phyloP scores from a whole-genome alignment of 345 rosid genomes.

The Lepidium sativum region DNA sequence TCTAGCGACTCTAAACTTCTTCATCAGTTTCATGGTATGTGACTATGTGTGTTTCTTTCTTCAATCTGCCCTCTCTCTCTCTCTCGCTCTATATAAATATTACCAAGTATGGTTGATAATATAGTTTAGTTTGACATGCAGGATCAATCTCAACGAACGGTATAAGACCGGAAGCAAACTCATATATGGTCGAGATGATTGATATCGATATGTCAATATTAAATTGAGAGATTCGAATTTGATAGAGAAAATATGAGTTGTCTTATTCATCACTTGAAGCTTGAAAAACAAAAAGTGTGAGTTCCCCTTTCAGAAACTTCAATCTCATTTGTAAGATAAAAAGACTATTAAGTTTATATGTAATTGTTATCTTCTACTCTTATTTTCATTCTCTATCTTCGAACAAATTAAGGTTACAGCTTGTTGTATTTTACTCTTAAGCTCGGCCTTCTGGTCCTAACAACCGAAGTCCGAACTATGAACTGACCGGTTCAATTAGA shows the following conservation, averaged over 20 bases:
- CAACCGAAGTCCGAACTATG: no score
- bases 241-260: background rate
- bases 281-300: conserved; percentile 8
- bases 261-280: background rate
- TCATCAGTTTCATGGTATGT: background rate
- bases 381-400: background rate
- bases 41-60: background rate
- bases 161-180: background rate
- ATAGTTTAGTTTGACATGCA: conserved; percentile 3
- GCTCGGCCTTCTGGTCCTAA: background rate
- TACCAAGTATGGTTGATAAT: background rate
- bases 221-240: background rate
- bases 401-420: background rate
- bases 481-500: no score
- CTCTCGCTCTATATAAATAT: background rate
- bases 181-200: background rate
- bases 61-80: background rate
- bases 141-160: conserved; percentile 4
- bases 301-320: conserved; percentile 30
- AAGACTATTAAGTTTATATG: background rate
- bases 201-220: background rate
- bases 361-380: background rate
- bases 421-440: background rate
- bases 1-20: background rate
- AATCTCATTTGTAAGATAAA: conserved; percentile 4